Conservation (phyloP, 1,284 basidiomycete genomes). For the Marasmius tenuissimus region DNA sequence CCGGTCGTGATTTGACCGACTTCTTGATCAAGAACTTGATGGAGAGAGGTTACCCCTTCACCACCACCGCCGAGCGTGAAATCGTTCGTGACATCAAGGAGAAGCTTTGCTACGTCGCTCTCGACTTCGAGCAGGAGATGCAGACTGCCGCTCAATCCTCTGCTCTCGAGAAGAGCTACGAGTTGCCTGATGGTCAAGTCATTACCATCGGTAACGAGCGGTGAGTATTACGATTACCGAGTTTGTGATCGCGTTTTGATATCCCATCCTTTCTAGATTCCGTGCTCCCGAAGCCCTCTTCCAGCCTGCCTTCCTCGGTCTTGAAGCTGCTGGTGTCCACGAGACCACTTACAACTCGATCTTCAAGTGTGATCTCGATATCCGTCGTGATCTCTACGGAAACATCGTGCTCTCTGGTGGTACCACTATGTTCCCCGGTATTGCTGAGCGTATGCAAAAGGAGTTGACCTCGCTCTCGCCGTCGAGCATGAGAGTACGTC, state of each 20-base stretch:
- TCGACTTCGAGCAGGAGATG: slow-evolving; percentile 87
- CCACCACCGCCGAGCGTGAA: slow-evolving; percentile 79
- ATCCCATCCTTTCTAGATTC: slow-evolving; percentile 8
- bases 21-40: slow-evolving; percentile 80
- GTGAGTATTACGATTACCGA: slow-evolving; percentile 26
- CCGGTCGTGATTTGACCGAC: slow-evolving; percentile 81
- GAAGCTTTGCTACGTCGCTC: slow-evolving; percentile 85
- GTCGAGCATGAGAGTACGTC: slow-evolving; percentile 60
- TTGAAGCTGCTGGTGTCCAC: slow-evolving; percentile 80
- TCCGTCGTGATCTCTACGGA: slow-evolving; percentile 77
- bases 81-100: slow-evolving; percentile 89
- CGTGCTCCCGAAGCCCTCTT: slow-evolving; percentile 64
- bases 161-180: slow-evolving; percentile 80
- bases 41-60: slow-evolving; percentile 84
- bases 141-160: slow-evolving; percentile 79
- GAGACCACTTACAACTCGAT: slow-evolving; percentile 82
- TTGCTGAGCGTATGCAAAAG: slow-evolving; percentile 84
- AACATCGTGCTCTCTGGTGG: slow-evolving; percentile 86
- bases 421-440: slow-evolving; percentile 87
- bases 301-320: slow-evolving; percentile 79
- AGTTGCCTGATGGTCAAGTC: slow-evolving; percentile 83
- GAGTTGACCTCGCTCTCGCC: slow-evolving; percentile 75
- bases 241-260: not conserved
- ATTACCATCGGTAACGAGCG: slow-evolving; percentile 86
- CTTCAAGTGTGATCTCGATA: slow-evolving; percentile 57